phyloP scores from a whole-genome alignment of 108 stramenopile species.

The Fragilaria crotonensis region DNA sequence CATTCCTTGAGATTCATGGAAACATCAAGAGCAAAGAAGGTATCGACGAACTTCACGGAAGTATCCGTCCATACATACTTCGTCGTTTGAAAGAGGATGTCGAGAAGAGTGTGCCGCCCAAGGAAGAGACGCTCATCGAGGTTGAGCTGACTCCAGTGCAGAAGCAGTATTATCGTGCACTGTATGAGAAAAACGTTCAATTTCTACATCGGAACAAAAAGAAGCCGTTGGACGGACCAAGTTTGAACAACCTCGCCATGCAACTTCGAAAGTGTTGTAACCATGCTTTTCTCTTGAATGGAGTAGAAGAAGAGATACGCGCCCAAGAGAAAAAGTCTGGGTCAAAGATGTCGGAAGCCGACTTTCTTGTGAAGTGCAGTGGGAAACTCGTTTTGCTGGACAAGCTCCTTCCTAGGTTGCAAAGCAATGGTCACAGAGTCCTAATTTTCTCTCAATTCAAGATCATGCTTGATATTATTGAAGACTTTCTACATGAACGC shows the following conservation, averaged over 20 bases:
- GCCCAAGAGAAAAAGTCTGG: slow-evolving; percentile 19
- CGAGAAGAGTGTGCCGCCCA: slow-evolving; percentile 87
- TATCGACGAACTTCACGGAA: slow-evolving; percentile 75
- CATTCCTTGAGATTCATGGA: slow-evolving; percentile 78
- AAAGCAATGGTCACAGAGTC: slow-evolving; percentile 87
- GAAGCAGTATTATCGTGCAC: slow-evolving; percentile 94
- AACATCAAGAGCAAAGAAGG: slow-evolving; percentile 82
- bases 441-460: slow-evolving; percentile 97
- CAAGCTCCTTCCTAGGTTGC: slow-evolving; percentile 91
- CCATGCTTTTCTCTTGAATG: slow-evolving; percentile 94
- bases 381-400: slow-evolving; percentile 96
- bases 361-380: slow-evolving; percentile 68
- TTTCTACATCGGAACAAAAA: slow-evolving; percentile 76
- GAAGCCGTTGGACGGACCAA: slow-evolving; percentile 83
- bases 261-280: slow-evolving; percentile 97
- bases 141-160: slow-evolving; percentile 95
- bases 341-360: slow-evolving; percentile 26
- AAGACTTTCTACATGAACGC: slow-evolving; percentile 81
- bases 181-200: slow-evolving; percentile 88
- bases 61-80: slow-evolving; percentile 88
- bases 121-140: slow-evolving; percentile 94
- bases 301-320: slow-evolving; percentile 73
- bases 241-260: slow-evolving; percentile 73
- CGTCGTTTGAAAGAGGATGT: slow-evolving; percentile 93
- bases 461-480: slow-evolving; percentile 96